Evolutionary conservation across 176 grass and related monocot genomes (phyloP).

Genomic region (Rhynchospora pubera): DNA sequence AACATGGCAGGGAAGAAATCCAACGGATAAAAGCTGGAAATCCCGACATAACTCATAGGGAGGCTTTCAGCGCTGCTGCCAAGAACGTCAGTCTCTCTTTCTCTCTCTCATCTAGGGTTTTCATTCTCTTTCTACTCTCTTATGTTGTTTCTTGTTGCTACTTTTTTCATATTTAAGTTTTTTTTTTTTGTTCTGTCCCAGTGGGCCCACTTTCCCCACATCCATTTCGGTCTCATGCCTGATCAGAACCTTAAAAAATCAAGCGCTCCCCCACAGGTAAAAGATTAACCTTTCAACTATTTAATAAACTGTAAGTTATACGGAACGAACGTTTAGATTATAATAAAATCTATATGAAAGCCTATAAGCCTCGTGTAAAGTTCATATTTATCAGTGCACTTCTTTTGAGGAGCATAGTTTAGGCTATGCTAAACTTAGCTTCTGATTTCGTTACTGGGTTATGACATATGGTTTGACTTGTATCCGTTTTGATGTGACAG

Average conservation of each 20-base stretch:
- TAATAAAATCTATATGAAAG: slow-evolving; percentile 7
- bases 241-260: slow-evolving; percentile 77
- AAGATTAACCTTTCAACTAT: not conserved
- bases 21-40: slow-evolving; percentile 99
- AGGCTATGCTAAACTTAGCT: slow-evolving; percentile 15
- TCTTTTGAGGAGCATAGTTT: slow-evolving; percentile 7
- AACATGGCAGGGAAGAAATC: slow-evolving; percentile 94
- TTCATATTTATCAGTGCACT: slow-evolving; percentile 2
- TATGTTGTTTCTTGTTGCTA: not conserved
- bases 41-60: slow-evolving; percentile 99
- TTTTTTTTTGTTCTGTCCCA: slow-evolving; percentile 31
- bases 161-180: slow-evolving; percentile 25
- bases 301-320: not conserved
- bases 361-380: not conserved
- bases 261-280: slow-evolving; percentile 62
- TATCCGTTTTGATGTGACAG: slow-evolving; percentile 9
- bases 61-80: slow-evolving; percentile 98
- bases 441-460: slow-evolving; percentile 10
- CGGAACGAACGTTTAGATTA: slow-evolving; percentile 11
- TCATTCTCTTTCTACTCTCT: slow-evolving; percentile 11
- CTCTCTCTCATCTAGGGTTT: slow-evolving; percentile 31
- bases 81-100: slow-evolving; percentile 80
- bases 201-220: slow-evolving; percentile 99
- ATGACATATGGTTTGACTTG: slow-evolving; percentile 22
- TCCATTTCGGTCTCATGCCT: slow-evolving; percentile 96